Evolutionary conservation across 1,139 yeast species (phyloP).

Genomic region (Nadsonia starkeyi-henricii): DNA sequence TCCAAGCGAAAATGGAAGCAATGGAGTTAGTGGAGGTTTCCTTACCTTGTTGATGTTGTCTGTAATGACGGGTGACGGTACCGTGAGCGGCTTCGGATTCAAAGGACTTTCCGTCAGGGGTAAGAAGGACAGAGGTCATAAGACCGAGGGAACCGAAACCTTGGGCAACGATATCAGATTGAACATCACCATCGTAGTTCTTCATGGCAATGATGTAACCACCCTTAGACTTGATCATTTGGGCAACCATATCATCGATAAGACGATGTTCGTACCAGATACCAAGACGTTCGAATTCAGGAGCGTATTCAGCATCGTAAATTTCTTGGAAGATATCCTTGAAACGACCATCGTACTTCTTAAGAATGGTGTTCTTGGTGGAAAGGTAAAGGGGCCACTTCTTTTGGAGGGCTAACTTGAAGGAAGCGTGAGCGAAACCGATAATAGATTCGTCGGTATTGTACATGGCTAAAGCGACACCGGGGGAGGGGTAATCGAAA

Average conservation of each 20-base stretch:
- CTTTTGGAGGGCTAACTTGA: slow-evolving; percentile 71
- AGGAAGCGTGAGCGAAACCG: slow-evolving; percentile 90
- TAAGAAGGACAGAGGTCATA: slow-evolving; percentile 87
- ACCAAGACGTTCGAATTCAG: slow-evolving; percentile 56
- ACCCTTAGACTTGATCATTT: slow-evolving; percentile 90
- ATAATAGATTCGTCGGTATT: slow-evolving; percentile 82
- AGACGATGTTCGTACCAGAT: slow-evolving; percentile 94
- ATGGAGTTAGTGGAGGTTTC: slow-evolving; percentile 97
- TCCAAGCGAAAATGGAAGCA: slow-evolving; percentile 97
- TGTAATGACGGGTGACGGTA: slow-evolving; percentile 90
- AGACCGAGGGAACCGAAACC: slow-evolving; percentile 94
- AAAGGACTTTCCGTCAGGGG: slow-evolving; percentile 92
- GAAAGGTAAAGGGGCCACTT: slow-evolving; percentile 69
- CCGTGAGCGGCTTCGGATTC: slow-evolving; percentile 98
- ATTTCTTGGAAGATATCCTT: slow-evolving; percentile 82
- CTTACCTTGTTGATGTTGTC: slow-evolving; percentile 89
- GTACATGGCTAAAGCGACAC: slow-evolving; percentile 89
- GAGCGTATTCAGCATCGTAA: slow-evolving; percentile 56
- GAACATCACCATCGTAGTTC: slow-evolving; percentile 96
- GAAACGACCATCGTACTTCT: slow-evolving; percentile 86
- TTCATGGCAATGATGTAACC: slow-evolving; percentile 91
- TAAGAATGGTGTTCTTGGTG: slow-evolving; percentile 88
- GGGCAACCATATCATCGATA: slow-evolving; percentile 97
- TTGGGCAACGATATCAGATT: slow-evolving; percentile 93
- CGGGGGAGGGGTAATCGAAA: slow-evolving; percentile 58